These are phyloP conservation scores for Aspergillus flavus DNA, from an alignment of 2,329 filamentous ascomycete species.

Conservation along the genomic window DNA sequence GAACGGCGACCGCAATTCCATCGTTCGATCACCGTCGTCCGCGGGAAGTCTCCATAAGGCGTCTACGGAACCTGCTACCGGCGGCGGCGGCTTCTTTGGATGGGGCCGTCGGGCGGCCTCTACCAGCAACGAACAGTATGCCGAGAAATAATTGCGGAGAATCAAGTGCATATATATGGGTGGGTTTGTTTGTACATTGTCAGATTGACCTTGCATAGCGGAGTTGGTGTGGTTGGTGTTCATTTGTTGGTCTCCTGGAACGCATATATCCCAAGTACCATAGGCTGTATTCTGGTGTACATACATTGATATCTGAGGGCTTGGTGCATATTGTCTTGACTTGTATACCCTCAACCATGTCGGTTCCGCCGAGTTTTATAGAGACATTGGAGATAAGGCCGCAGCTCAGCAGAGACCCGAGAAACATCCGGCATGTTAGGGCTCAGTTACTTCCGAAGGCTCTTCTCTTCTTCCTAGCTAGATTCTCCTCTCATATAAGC, in stretches of 20 bases:
- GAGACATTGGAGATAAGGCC: neutral
- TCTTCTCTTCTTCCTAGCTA: neutral
- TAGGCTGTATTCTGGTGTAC: neutral
- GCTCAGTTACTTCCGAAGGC: neutral
- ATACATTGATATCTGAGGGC: neutral
- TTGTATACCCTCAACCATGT: neutral
- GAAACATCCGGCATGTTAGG: neutral
- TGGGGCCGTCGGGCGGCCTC: constrained; percentile 34
- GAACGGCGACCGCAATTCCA: constrained; percentile 22
- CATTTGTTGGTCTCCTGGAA: neutral
- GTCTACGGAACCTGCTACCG: constrained; percentile 28
- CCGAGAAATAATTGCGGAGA: neutral
- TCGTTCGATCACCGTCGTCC: constrained; percentile 25
- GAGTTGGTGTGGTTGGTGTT: neutral
- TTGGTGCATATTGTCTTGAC: neutral
- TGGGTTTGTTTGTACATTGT: neutral
- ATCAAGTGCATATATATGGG: neutral
- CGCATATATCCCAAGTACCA: neutral
- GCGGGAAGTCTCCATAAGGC: constrained; percentile 23
- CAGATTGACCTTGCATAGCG: neutral
- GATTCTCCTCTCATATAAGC: neutral
- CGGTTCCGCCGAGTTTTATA: neutral
- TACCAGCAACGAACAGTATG: constrained; percentile 9
- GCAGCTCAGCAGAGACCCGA: neutral
- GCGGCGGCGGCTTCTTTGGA: constrained; percentile 38